phyloP scores from a whole-genome alignment of 768 basidiomycete species.

The Panaeolus papilionaceus region DNA sequence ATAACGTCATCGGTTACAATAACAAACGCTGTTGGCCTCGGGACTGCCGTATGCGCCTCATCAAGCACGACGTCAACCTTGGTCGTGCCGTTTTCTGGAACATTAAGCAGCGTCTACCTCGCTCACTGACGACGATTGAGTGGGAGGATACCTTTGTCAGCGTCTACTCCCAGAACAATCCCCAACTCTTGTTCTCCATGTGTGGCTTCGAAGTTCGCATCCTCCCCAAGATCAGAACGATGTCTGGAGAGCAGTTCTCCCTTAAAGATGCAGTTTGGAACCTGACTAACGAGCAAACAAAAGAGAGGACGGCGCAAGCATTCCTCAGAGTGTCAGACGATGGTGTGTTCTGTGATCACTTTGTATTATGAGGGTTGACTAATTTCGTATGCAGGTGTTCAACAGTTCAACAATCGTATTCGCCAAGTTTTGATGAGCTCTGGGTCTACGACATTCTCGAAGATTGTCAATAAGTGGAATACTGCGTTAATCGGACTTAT shows the following conservation, averaged over 20 bases:
- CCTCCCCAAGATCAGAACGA: conserved; percentile 93
- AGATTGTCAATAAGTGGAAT: conserved; percentile 99
- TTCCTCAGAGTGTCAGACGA: conserved; percentile 98
- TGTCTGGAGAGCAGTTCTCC: conserved; percentile 97
- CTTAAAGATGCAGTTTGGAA: conserved; percentile 97
- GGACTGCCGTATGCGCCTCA: conserved; percentile 98
- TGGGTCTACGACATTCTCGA: conserved; percentile 97
- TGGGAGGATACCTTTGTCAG: conserved; percentile 99
- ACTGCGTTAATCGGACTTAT: conserved; percentile 94
- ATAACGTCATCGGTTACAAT: conserved; percentile 99
- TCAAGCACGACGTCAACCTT: conserved; percentile 99
- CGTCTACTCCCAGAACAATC: conserved; percentile 97
- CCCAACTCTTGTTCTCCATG: conserved; percentile 98
- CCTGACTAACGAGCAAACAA: conserved; percentile 94
- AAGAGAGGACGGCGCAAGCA: conserved; percentile 97
- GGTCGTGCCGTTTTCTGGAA: conserved; percentile 99
- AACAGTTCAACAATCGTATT: conserved; percentile 98
- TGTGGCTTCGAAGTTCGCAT: conserved; percentile 99
- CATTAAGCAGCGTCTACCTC: conserved; percentile 94
- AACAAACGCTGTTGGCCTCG: conserved; percentile 99
- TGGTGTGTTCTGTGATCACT: conserved; percentile 45
- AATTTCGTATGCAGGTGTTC: conserved; percentile 62
- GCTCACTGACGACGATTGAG: conserved; percentile 97
- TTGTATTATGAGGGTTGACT: conserved; percentile 16
- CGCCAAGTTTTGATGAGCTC: conserved; percentile 98